Evolutionary conservation across 1,284 basidiomycete genomes (phyloP), one percentile per base, ranked within the genome.

Genomic region (Cystobasidium pallidum): DNA sequence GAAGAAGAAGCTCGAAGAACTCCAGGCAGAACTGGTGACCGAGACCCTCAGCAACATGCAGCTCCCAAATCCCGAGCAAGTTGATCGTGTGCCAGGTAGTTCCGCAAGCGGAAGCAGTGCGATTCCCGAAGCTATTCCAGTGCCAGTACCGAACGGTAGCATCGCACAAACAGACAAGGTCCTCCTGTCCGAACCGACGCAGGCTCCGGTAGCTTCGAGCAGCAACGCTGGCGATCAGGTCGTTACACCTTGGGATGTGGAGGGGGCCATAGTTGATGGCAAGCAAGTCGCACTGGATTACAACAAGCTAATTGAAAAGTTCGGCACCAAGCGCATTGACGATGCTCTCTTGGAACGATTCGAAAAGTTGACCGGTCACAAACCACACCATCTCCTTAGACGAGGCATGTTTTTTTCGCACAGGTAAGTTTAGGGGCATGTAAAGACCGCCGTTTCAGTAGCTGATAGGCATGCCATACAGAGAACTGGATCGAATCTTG

Each of bases 321-420:
- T 99, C 79, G 96, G 96, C 49, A 98, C 96, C 3, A 87, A 88
- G 70, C 84, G 88, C 74, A 86, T 99, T 77, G 89, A 94, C 76
- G 80, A 84, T 17, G 88, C 87, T 24, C 82, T 99, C 58, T 84
- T 99, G 26, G 88, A 90, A 74, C 87, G 95, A 49, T 99, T 99
- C 78, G 93, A 99, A 83, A 86, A 85, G 66, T 82, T 99, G 64
- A 99, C 96, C 1, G 94, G 95, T 15, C 87, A 88, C 76, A 88
- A 86, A 75, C 92, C 96, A n/a, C 95, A 99, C 82, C 85, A 92
- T 8, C 86, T 99, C 57, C 84, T 99, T 65, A 86, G 94, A 54
- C 85, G 96, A 73, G 94, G 94, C 21, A 92, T 91, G 85, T 99
- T 99, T 84, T 99, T 98, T 83, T 96, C 94, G 34, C 96, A 99